Conservation (phyloP, 768 basidiomycete genomes). For the Auricularia sp. region DNA sequence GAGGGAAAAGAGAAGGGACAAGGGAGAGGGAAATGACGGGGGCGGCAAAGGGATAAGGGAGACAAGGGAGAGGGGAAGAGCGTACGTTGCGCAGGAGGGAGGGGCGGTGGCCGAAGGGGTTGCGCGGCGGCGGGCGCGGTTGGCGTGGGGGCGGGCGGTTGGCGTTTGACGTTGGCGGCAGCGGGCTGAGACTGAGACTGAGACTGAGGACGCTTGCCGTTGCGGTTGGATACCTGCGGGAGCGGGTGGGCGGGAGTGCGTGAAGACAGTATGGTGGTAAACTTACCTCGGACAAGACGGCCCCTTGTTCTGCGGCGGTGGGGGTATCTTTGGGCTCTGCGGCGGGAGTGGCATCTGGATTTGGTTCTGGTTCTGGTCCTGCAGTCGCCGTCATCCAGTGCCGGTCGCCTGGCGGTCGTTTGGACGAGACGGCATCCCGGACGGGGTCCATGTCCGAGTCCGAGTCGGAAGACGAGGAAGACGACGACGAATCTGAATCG, state of each 20-base stretch:
- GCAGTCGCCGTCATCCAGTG: not conserved
- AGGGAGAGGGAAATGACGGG: not conserved
- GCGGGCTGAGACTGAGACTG: not conserved
- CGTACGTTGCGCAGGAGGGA: constrained; percentile 73
- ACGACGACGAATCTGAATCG: not conserved
- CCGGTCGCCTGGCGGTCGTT: constrained; percentile 8
- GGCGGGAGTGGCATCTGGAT: not conserved
- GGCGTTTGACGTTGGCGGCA: constrained; percentile 2
- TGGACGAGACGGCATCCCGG: constrained; percentile 20
- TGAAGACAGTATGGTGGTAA: no score
- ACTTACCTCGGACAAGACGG: no score
- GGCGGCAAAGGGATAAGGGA: no score
- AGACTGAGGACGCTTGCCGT: no score
- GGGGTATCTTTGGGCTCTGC: constrained; percentile 8
- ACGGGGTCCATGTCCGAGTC: constrained; percentile 21
- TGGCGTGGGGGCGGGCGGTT: constrained; percentile 17
- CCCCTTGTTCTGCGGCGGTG: not conserved
- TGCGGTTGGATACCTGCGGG: no score
- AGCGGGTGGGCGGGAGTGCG: no score
- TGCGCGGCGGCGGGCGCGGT: constrained; percentile 43
- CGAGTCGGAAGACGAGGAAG: not conserved
- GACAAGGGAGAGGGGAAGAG: not conserved
- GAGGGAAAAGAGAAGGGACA: not conserved
- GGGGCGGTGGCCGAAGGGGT: constrained; percentile 58
- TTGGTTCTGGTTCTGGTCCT: not conserved